Percentiles rank a stretch among this genome's conserved stretches.
Evolutionary conservation across 441 rosid species (phyloP).

Genomic region (Biscutella auriculata): DNA sequence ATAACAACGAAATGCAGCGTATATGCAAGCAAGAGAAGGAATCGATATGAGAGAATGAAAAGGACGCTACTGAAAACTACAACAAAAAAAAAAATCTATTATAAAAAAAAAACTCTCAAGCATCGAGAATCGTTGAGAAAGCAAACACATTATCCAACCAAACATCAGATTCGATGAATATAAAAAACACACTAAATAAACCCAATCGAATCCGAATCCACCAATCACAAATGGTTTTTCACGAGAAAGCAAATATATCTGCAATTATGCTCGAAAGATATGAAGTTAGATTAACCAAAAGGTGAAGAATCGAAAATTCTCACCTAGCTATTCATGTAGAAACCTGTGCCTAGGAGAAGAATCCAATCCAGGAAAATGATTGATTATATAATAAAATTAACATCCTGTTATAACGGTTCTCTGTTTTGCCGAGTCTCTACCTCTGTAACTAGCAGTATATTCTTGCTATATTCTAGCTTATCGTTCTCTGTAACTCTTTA

Average conservation of each 20-base stretch:
- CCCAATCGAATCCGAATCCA: slow-evolving; percentile 18
- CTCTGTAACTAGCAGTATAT: too few species aligned
- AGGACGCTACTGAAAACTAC: not conserved
- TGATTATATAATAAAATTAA: not conserved
- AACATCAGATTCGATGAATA: slow-evolving; percentile 3
- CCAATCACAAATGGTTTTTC: not conserved
- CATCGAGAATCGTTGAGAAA: slow-evolving; percentile 16
- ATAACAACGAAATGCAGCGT: slow-evolving; percentile 1
- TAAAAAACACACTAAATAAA: not conserved
- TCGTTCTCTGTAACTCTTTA: too few species aligned
- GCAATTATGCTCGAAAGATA: slow-evolving; percentile 2
- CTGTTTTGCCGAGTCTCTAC: too few species aligned
- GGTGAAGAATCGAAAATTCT: slow-evolving; percentile 8
- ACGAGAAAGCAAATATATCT: not conserved
- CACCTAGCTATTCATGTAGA: slow-evolving; percentile 20
- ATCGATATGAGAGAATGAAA: not conserved
- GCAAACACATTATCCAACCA: slow-evolving; percentile 20
- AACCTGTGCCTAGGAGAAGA: not conserved
- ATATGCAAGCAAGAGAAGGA: not conserved
- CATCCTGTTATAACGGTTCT: too few species aligned
- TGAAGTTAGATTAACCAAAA: slow-evolving; percentile 1
- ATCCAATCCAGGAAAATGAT: slow-evolving; percentile 7
- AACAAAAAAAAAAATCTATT: not conserved
- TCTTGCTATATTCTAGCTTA: too few species aligned
- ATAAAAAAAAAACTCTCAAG: not conserved